Evolutionary conservation across 768 basidiomycete species (phyloP).

Genomic region (Peribolospora baueri): DNA sequence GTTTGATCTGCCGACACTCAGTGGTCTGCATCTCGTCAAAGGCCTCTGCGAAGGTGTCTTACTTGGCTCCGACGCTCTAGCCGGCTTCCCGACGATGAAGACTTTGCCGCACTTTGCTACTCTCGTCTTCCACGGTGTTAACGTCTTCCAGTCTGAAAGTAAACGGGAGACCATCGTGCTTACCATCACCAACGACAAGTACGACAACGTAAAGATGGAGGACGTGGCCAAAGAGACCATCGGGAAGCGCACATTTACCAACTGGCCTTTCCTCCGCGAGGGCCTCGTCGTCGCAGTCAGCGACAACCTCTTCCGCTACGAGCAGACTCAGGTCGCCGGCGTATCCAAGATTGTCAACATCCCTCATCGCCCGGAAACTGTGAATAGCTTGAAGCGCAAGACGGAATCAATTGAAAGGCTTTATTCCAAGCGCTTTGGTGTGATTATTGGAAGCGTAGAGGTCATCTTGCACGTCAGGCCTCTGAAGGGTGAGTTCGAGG

Average conservation of each 20-base stretch:
- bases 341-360: constrained; percentile 29
- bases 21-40: constrained; percentile 55
- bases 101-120: constrained; percentile 55
- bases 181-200: constrained; percentile 44
- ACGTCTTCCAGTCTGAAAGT: constrained; percentile 72
- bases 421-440: constrained; percentile 74
- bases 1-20: constrained; percentile 67
- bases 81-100: constrained; percentile 87
- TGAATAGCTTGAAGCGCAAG: constrained; percentile 54
- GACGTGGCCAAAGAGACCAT: constrained; percentile 52
- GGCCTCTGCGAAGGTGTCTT: constrained; percentile 74
- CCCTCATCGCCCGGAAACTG: constrained; percentile 44
- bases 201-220: constrained; percentile 37
- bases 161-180: constrained; percentile 85
- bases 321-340: constrained; percentile 22
- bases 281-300: constrained; percentile 66
- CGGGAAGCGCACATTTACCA: constrained; percentile 49
- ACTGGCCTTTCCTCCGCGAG: constrained; percentile 92
- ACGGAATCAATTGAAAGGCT: constrained; percentile 55
- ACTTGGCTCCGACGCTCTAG: constrained; percentile 60
- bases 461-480: constrained; percentile 69
- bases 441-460: constrained; percentile 57
- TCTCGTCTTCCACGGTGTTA: constrained; percentile 69
- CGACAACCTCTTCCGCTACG: constrained; percentile 66
- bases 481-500: constrained; percentile 42